Percentiles rank a stretch among this genome's conserved stretches.
Evolutionary conservation across 2,329 filamentous ascomycete species (phyloP).

Genomic region (Fusarium anguioides): DNA sequence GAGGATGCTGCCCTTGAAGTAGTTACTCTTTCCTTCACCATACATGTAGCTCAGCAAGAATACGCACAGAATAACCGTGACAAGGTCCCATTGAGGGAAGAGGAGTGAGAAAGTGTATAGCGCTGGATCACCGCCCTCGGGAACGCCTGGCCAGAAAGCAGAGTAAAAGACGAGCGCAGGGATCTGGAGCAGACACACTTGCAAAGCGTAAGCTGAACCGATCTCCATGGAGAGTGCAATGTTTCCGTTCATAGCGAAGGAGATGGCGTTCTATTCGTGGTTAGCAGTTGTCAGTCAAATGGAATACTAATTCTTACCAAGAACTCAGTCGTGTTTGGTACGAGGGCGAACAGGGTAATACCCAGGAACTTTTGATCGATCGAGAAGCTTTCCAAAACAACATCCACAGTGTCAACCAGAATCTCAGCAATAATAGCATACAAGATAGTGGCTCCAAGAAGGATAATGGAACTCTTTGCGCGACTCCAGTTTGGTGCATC

Average conservation of each 20-base stretch:
- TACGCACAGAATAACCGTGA: constrained; percentile 94
- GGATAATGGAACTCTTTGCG: constrained; percentile 87
- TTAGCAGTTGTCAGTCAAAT: constrained; percentile 17
- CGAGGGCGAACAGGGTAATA: constrained; percentile 94
- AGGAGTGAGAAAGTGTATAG: constrained; percentile 84
- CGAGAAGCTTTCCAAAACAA: constrained; percentile 88
- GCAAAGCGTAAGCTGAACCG: constrained; percentile 93
- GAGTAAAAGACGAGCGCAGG: constrained; percentile 93
- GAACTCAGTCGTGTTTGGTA: constrained; percentile 98
- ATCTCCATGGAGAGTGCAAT: constrained; percentile 99
- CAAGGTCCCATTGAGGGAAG: constrained; percentile 99
- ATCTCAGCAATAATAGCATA: constrained; percentile 99
- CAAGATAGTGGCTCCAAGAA: constrained; percentile 87
- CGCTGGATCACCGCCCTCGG: constrained; percentile 53
- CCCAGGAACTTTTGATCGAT: constrained; percentile 98
- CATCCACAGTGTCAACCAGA: constrained; percentile 94
- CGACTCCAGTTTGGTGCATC: constrained; percentile 99
- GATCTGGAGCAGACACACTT: constrained; percentile 95
- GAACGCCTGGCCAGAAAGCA: constrained; percentile 71
- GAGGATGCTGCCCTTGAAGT: constrained; percentile 98
- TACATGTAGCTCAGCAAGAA: constrained; percentile 98
- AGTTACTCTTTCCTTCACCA: constrained; percentile 98
- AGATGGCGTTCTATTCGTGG: constrained; percentile 83
- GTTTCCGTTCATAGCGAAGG: constrained; percentile 99
- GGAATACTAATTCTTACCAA: constrained; percentile 67